Base-by-base conservation (phyloP, 2,329 filamentous ascomycete species). In the Madurella fahalii region DNA sequence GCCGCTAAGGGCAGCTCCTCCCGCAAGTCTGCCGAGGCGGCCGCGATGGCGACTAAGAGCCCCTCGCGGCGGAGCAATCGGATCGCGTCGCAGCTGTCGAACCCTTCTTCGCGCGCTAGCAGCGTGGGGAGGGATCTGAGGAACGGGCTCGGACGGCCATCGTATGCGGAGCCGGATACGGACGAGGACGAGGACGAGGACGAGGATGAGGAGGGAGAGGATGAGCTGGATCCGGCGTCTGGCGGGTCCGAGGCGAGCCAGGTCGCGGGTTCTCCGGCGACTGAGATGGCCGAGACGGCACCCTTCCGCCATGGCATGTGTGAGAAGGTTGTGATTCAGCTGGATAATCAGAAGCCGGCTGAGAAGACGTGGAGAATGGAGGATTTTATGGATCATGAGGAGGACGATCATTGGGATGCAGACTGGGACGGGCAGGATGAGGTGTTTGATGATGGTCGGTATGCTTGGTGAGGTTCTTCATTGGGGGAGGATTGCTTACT, bases 261-360 rank as follows among this genome's bases (percentile, higher is more conserved):
- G 9, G 4, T 9, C 9, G 13, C 34, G n/a, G n/a, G n/a, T 9
- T 37, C 46, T 11, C 52, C 32, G 45, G 57, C 39, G 52, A 59
- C 12, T 52, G 54, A 34, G 52, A 53, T 46, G 12, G 47, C 40
- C 9, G 57, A 52, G 0, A 53, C 58, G 25, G 40, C 40, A 50
- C 58, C 47, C 1, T 61, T 61, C 34, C 49, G 56, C 25, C 88
- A 92, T 57, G 87, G 87, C 1, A 76, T 86, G 60, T 93, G 88
- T 64, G 78, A 84, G 40, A 76, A 83, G 5, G 87, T 92, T 16
- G 81, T 87, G 56, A 79, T 92, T 42, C 74, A 82, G 43, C 85
- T 92, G 61, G 89, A 92, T 69, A 92, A 92, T 66, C 81, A 89
- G 65, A 85, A 89, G 57, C 84, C 85, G 5, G 77, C 78, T 2